phyloP scores from a whole-genome alignment of 257 asterid species.

The Handroanthus guayacan region DNA sequence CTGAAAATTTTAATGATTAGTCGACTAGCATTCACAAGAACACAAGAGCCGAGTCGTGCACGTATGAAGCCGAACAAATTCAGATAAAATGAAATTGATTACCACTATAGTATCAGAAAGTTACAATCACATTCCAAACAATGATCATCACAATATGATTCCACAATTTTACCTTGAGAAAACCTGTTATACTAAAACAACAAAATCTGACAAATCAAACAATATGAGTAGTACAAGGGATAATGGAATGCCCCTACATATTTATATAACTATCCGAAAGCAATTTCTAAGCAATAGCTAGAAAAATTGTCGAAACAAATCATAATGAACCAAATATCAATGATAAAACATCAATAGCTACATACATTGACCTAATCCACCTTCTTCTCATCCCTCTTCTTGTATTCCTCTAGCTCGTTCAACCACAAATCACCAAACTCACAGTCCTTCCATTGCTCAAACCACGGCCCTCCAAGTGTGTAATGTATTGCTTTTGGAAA shows the following conservation, averaged over 20 bases:
- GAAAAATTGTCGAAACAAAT: slow-evolving; percentile 25
- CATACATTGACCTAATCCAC: slow-evolving; percentile 28
- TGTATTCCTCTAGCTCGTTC: slow-evolving; percentile 60
- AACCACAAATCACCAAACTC: slow-evolving; percentile 71
- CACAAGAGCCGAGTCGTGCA: not conserved
- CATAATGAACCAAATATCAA: slow-evolving; percentile 11
- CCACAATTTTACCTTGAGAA: not conserved
- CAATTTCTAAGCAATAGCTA: not conserved
- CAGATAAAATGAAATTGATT: not conserved
- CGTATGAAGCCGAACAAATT: not conserved
- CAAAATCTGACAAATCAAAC: slow-evolving; percentile 21
- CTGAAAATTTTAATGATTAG: not conserved
- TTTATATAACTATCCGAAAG: no score
- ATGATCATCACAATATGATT: not conserved
- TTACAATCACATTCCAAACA: slow-evolving; percentile 10
- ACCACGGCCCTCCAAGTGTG: slow-evolving; percentile 79
- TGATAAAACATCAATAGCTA: slow-evolving; percentile 7
- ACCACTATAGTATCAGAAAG: not conserved
- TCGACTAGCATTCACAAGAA: not conserved
- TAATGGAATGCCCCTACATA: not conserved
- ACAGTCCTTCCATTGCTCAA: slow-evolving; percentile 76
- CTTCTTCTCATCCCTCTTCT: slow-evolving; percentile 42
- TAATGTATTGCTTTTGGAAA: slow-evolving; percentile 64
- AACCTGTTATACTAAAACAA: not conserved
- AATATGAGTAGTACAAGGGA: slow-evolving; percentile 17